Conservation (phyloP, 2,329 filamentous ascomycete genomes). For the Exophiala oligosperma region DNA sequence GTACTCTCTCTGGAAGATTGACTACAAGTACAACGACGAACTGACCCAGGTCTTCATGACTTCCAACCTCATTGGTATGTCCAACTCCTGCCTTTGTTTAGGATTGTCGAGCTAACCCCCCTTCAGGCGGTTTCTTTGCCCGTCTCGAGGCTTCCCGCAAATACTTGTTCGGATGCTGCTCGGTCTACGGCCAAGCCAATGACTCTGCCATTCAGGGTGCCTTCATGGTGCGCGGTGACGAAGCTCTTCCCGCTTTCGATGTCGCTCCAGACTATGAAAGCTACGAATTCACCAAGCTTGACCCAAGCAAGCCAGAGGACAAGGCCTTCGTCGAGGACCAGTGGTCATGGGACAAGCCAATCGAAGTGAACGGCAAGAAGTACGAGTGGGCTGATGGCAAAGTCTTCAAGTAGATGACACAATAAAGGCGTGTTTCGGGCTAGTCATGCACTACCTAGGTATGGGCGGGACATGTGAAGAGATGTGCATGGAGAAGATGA, state of each 20-base stretch:
- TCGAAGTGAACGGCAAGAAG: constrained; percentile 79
- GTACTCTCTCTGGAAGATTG: constrained; percentile 90
- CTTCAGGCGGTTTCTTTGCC: constrained; percentile 80
- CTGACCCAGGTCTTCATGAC: constrained; percentile 98
- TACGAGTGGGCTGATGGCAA: constrained; percentile 89
- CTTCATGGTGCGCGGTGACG: constrained; percentile 91
- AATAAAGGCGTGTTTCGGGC: not conserved
- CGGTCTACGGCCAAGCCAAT: constrained; percentile 87
- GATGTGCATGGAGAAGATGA: not conserved
- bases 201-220: constrained; percentile 89
- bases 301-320: constrained; percentile 82
- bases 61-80: constrained; percentile 84
- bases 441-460: not conserved
- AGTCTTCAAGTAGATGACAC: constrained; percentile 87
- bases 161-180: constrained; percentile 89
- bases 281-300: constrained; percentile 95
- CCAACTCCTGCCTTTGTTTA: constrained; percentile 21
- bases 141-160: constrained; percentile 98
- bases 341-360: constrained; percentile 90
- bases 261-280: constrained; percentile 97
- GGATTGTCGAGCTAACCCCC: constrained; percentile 2
- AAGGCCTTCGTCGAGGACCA: constrained; percentile 78
- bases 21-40: constrained; percentile 99
- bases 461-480: not conserved
- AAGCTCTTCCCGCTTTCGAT: constrained; percentile 82